Evolutionary conservation across 495 filamentous ascomycete species (phyloP), one percentile per base, ranked within the genome.

Genomic region (Extremus antarcticus): DNA sequence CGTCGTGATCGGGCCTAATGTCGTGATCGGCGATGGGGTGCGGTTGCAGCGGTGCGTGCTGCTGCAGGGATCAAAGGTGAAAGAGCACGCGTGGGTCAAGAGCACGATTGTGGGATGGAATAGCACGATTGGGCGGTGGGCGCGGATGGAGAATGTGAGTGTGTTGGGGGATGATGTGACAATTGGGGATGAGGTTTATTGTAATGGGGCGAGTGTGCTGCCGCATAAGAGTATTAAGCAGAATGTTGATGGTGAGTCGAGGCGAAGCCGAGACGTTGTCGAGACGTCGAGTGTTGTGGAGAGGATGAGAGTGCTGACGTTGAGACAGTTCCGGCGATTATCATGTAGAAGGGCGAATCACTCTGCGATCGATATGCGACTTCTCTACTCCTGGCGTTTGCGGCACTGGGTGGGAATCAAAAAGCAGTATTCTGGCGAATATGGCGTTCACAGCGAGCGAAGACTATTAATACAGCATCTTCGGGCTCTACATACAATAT

Each of bases 21-120:
- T 96, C 9, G 85, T 96, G 29, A 78, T 99, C 53, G 92, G 92
- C 46, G 94, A 99, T 58, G 94, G 92, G 64, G 92, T 96, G 32
- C 79, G 92, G 53, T 76, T 99, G 63, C 92, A 99, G 73, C 84
- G 92, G 54, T 95, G 88, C 68, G 94, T 97, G 23, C 72, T 99
- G 17, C 78, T 99, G 56, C 80, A 83, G 55, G 86, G 88, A 63
- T 85, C 85, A 68, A 96, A 90, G 74, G 86, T 95, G 67, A 97
- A 96, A 80, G 92, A 99, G 70, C 92, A 99, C 70, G 92, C 92
- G 11, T 99, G 92, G 92, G 81, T 99, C 69, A 99, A 99, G 81
- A 91, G 86, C 63, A 94, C 92, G 62, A 99, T 99, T 67, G 91
- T 99, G 13, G 92, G 92, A 61, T 99, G 92, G 92, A 97, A 97